Conservation (phyloP, 345 rosid species). For the Orychophragmus violaceus region DNA sequence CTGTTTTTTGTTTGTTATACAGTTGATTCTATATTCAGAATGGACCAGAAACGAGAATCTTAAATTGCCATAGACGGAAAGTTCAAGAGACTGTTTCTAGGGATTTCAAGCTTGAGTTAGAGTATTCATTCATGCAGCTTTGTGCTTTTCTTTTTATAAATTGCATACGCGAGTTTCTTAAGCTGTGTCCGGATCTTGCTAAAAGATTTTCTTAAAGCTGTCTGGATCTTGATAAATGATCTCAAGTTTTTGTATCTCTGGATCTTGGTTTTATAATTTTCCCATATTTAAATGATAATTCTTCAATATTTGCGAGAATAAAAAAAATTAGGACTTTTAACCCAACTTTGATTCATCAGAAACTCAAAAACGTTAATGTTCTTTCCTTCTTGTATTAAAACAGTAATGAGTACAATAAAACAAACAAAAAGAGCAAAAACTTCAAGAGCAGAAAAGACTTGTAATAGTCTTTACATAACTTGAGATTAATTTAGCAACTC, state of each 20-base stretch:
- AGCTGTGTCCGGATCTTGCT: neutral
- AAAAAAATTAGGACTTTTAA: no score
- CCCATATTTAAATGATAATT: neutral
- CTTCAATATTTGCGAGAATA: no score
- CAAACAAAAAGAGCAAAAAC: slow-evolving; percentile 9
- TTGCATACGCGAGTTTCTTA: neutral
- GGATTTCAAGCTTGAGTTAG: neutral
- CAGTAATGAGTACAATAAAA: slow-evolving; percentile 6
- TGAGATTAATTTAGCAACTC: neutral
- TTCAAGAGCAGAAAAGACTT: slow-evolving; percentile 1
- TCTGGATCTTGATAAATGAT: neutral
- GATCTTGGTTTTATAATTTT: neutral
- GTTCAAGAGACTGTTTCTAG: neutral
- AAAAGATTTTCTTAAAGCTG: neutral
- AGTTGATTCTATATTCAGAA: slow-evolving; percentile 6
- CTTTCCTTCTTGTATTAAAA: neutral
- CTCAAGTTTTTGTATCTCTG: neutral
- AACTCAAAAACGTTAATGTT: neutral
- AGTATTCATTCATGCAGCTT: neutral
- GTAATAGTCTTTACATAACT: slow-evolving; percentile 7
- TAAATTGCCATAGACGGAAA: neutral
- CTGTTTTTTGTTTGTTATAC: neutral
- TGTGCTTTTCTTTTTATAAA: neutral
- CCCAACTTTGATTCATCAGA: slow-evolving; percentile 11
- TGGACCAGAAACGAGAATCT: neutral